Evolutionary conservation across 2,329 filamentous ascomycete species (phyloP), one percentile per base, ranked within the genome.

Genomic region (Fusarium chuoi): DNA sequence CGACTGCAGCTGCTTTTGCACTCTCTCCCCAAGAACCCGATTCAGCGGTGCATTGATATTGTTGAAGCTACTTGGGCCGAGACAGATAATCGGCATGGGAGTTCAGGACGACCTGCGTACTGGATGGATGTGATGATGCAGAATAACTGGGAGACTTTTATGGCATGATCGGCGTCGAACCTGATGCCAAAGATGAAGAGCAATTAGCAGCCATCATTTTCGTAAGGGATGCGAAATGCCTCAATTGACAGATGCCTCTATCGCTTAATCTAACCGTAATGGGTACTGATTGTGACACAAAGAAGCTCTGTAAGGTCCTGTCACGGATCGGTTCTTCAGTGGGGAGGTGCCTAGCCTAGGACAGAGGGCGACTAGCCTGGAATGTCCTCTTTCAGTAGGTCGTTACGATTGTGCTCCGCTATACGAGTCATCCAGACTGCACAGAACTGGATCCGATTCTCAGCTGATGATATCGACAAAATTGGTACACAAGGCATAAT

Each of bases 401-500:
- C 49, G 49, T 52, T 52, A 52, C 49, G 49, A 2, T 35, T 12
- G 10, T 52, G n/a, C 49, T 52, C 49, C 49, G 49, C 49, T 26
- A 9, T 22, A 38, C 33, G 24, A 38, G 13, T 0, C 18, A 3
- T 7, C 49, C n/a, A 38, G n/a, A 89, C 86, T 35, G 79, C 87
- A 62, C 93, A 97, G 83, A 93, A 93, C 68, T 97, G 95, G 89
- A 82, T 93, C 63, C 91, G 94, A 9, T 93, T 97, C 74, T 88
- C 89, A 3, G 90, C 93, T 13, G 94, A 97, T 80, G 94, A 97
- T 75, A 94, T 98, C 67, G 95, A 98, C 81, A 94, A 95, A 22
- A 83, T 96, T 18, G 94, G 95, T 22, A 88, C 90, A 0, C 84
- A 86, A 65, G 94, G 93, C 3, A 87, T 98, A 60, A 88, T 95